phyloP scores from a whole-genome alignment of 371 early-diverging fungal species.

The Mucor saturninus region DNA sequence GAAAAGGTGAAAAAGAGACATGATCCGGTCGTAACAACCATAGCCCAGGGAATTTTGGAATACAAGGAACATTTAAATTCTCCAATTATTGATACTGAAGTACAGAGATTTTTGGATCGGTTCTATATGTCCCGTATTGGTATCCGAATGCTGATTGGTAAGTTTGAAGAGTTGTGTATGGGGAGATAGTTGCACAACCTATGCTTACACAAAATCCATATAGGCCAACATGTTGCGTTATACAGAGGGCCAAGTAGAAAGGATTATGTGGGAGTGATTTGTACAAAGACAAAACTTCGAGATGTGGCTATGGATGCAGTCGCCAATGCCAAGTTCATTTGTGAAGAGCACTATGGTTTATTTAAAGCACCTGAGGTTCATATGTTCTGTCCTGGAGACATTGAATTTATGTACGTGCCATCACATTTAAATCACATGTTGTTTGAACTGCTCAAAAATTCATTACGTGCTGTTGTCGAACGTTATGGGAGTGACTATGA shows the following conservation, averaged over 20 bases:
- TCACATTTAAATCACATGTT: slow-evolving; percentile 97
- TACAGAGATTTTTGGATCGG: slow-evolving; percentile 94
- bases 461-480: slow-evolving; percentile 95
- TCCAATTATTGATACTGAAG: slow-evolving; percentile 73
- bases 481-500: slow-evolving; percentile 82
- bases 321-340: slow-evolving; percentile 92
- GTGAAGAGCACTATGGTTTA: slow-evolving; percentile 92
- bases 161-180: neutral
- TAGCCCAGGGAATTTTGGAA: slow-evolving; percentile 93
- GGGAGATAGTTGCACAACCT: neutral
- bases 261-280: slow-evolving; percentile 95
- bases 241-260: slow-evolving; percentile 62
- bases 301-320: slow-evolving; percentile 89
- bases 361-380: slow-evolving; percentile 85
- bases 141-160: slow-evolving; percentile 94
- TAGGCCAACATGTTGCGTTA: slow-evolving; percentile 80
- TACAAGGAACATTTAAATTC: slow-evolving; percentile 78
- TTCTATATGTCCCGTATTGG: slow-evolving; percentile 98
- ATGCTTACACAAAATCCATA: neutral
- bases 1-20: slow-evolving; percentile 92
- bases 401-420: slow-evolving; percentile 97
- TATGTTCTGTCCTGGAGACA: slow-evolving; percentile 79
- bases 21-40: slow-evolving; percentile 91
- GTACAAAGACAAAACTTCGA: slow-evolving; percentile 85
- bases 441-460: slow-evolving; percentile 97